Evolutionary conservation across 2,329 filamentous ascomycete genomes (phyloP), one percentile per base, ranked within the genome.

Genomic region (Esteya vermicola): DNA sequence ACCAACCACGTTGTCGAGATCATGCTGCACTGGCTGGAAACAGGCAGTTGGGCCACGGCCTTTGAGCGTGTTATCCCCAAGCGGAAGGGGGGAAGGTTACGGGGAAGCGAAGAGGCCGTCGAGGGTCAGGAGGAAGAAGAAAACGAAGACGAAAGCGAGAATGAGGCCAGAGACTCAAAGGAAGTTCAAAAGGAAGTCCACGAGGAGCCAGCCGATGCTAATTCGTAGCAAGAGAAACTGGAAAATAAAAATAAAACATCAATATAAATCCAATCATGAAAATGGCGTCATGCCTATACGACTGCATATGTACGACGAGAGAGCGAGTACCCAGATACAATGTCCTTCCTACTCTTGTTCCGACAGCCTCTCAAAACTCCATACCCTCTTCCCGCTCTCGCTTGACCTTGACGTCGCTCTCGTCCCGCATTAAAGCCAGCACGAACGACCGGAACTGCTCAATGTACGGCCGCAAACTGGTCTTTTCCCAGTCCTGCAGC

Each of bases 1-100:
- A 95, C 89, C 8, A 98, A 96, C 54, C 91, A 98, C 54, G 91
- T 98, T 2, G 75, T 91, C 35, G 89, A 96, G 60, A 96, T 98
- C 46, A 94, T 98, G 85, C 63, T 94, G 34, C 78, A 77, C 48
- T 98, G 88, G 86, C 60, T 98, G 40, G 85, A 95, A 58, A 75
- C 75, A 36, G 84, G 83, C 3, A 82, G 96, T 56, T 98, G 91
- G 91, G 88, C 81, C 2, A 68, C 82, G 53, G 88, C 91, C 0
- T 98, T 98, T 56, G 62, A 88, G 60, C 70, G 75, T 38, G 85
- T 93, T 4, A 88, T 98, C 49, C 91, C 91, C 0, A 86, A 85
- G 60, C 68, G 91, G 46, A 98, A 98, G 58, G 85, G 85, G 1
- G 85, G 81, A 0, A 72, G 68, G 40, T 54, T 93, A 50, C 84